These are phyloP conservation scores for Chaetomiaceae sp. DNA, from an alignment of 2,329 filamentous ascomycete species.

Conservation along the genomic window DNA sequence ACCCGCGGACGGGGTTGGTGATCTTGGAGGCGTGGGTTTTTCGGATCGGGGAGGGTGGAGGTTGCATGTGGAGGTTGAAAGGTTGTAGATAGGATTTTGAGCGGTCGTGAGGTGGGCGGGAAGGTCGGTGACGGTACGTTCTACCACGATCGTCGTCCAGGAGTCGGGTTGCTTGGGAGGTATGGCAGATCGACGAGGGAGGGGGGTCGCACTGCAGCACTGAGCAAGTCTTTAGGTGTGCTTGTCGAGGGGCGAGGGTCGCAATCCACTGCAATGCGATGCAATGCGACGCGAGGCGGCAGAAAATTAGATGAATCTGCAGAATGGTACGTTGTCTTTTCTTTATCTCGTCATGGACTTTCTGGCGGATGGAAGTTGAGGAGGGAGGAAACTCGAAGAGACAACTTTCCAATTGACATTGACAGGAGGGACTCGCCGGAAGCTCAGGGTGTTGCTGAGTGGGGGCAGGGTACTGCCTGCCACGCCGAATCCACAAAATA, in stretches of 20 bases:
- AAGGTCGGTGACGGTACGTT: not conserved
- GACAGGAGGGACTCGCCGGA: not conserved
- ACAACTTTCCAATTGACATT: too few relatives aligned
- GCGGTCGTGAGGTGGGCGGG: not conserved
- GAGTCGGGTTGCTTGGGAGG: too few relatives aligned
- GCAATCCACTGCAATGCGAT: not conserved
- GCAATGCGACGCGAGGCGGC: not conserved
- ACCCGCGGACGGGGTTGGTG: slow-evolving; percentile 4
- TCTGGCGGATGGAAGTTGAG: not conserved
- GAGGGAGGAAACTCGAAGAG: not conserved
- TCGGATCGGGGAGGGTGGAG: slow-evolving; percentile 12
- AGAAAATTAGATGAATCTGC: not conserved
- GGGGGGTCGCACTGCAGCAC: not conserved
- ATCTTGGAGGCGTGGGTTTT: too few relatives aligned
- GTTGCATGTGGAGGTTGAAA: slow-evolving; percentile 12
- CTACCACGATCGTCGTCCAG: too few relatives aligned
- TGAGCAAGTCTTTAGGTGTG: not conserved
- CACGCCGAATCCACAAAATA: not conserved
- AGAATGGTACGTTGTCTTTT: not conserved
- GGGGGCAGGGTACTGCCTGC: not conserved
- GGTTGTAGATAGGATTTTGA: not conserved
- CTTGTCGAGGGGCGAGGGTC: too few relatives aligned
- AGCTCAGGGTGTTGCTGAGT: not conserved
- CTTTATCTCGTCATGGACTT: not conserved
- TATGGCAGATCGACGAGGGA: too few relatives aligned